These are phyloP conservation scores for Corymbia maculata DNA, from an alignment of 345 rosid species.

Conservation along the genomic window DNA sequence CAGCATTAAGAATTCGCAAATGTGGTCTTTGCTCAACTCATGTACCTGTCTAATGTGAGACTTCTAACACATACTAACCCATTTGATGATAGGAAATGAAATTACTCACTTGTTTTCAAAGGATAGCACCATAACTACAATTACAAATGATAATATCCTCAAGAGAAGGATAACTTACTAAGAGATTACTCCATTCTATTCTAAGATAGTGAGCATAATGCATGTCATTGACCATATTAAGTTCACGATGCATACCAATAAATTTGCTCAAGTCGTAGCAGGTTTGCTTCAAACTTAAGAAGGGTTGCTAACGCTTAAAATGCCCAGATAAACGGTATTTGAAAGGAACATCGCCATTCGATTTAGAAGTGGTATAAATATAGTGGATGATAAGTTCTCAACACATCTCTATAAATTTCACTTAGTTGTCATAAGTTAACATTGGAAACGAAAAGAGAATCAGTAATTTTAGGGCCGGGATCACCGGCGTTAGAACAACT, in stretches of 20 bases:
- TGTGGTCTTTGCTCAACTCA: accelerated
- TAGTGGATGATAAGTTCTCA: background rate
- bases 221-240: background rate
- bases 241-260: background rate
- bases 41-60: background rate
- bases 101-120: background rate
- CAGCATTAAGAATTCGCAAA: background rate
- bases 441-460: background rate
- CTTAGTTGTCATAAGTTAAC: background rate
- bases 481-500: background rate
- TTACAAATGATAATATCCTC: background rate
- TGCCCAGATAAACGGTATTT: background rate
- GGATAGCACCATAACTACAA: background rate
- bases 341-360: background rate
- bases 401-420: background rate
- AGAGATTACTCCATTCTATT: background rate
- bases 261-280: background rate
- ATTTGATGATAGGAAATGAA: background rate
- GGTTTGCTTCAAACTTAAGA: background rate
- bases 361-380: background rate
- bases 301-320: background rate
- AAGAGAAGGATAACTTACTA: background rate
- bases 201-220: background rate
- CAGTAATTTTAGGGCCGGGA: background rate
- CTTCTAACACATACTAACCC: background rate